phyloP scores from a whole-genome alignment of 352 stramenopile genomes.

The Pythium oligandrum region DNA sequence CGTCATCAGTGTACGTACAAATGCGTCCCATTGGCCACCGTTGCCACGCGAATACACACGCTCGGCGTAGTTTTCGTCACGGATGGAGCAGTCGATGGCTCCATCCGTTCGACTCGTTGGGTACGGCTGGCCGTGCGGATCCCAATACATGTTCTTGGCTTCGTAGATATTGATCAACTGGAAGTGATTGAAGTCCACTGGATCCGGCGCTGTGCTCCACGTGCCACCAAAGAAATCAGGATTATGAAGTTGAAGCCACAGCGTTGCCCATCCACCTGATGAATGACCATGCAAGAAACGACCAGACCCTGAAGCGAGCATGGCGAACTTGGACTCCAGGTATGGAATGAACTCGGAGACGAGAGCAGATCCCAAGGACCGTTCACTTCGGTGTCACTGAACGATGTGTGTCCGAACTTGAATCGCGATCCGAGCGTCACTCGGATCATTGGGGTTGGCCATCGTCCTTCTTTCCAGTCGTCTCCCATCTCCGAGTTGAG shows the following conservation, averaged over 20 bases:
- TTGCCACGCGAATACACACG: conserved; percentile 59
- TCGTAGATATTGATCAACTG: conserved; percentile 73
- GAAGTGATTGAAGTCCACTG: conserved; percentile 65
- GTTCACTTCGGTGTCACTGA: conserved; percentile 57
- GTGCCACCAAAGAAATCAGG: conserved; percentile 67
- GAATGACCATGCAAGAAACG: conserved; percentile 73
- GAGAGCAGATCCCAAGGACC: conserved; percentile 62
- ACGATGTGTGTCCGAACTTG: conserved; percentile 76
- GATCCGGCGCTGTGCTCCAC: conserved; percentile 70
- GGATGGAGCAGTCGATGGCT: conserved; percentile 47
- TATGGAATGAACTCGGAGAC: conserved; percentile 68
- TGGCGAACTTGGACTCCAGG: conserved; percentile 46
- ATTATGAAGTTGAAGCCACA: conserved; percentile 75
- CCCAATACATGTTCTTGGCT: conserved; percentile 70
- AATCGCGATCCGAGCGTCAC: conserved; percentile 72
- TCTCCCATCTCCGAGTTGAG: conserved; percentile 58
- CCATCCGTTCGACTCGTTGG: conserved; percentile 53
- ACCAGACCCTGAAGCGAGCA: conserved; percentile 23
- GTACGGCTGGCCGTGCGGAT: conserved; percentile 44
- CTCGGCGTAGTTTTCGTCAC: conserved; percentile 71
- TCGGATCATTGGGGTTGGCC: conserved; percentile 56
- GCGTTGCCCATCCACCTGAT: conserved; percentile 59
- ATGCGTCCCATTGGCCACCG: conserved; percentile 73
- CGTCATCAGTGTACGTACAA: conserved; percentile 37
- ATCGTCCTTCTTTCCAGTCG: conserved; percentile 48